Percentiles rank a stretch among this genome's conserved stretches.
phyloP scores from a whole-genome alignment of 1,139 yeast species.

The Suhomyces panamericanus region DNA sequence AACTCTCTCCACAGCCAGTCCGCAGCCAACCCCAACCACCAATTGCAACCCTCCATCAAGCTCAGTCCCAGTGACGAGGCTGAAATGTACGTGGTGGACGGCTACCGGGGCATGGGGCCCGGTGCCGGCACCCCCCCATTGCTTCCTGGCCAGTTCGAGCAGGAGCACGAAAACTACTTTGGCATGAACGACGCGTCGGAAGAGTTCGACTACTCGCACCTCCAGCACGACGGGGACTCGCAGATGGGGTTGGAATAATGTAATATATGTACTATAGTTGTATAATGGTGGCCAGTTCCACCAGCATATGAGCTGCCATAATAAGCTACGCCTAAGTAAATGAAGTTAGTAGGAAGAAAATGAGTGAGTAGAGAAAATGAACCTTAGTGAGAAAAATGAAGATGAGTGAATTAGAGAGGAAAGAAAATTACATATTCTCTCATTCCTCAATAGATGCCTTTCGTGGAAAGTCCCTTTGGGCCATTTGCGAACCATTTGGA shows the following conservation, averaged over 20 bases:
- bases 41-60: constrained; percentile 13
- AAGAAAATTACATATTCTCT: too few species aligned
- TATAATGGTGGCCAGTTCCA: background rate
- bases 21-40: background rate
- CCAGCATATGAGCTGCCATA: too few species aligned
- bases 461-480: too few species aligned
- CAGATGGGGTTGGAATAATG: constrained; percentile 8
- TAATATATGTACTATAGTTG: constrained; percentile 10
- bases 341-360: too few species aligned
- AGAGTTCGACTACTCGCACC: constrained; percentile 11
- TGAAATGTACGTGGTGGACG: constrained; percentile 43
- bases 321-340: too few species aligned
- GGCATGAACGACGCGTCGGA: constrained; percentile 26
- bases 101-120: constrained; percentile 26
- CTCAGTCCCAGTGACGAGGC: constrained; percentile 44
- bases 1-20: background rate
- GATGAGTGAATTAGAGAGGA: too few species aligned
- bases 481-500: too few species aligned
- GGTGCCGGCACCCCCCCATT: constrained; percentile 17
- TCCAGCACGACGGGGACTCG: constrained; percentile 10
- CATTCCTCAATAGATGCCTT: too few species aligned
- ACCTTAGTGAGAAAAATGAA: too few species aligned
- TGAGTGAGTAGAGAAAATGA: too few species aligned
- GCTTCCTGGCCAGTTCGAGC: constrained; percentile 20
- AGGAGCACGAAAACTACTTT: constrained; percentile 44